These are phyloP conservation scores for Tolypocladium nubicola DNA, from an alignment of 2,329 filamentous ascomycete genomes.

Conservation along the genomic window DNA sequence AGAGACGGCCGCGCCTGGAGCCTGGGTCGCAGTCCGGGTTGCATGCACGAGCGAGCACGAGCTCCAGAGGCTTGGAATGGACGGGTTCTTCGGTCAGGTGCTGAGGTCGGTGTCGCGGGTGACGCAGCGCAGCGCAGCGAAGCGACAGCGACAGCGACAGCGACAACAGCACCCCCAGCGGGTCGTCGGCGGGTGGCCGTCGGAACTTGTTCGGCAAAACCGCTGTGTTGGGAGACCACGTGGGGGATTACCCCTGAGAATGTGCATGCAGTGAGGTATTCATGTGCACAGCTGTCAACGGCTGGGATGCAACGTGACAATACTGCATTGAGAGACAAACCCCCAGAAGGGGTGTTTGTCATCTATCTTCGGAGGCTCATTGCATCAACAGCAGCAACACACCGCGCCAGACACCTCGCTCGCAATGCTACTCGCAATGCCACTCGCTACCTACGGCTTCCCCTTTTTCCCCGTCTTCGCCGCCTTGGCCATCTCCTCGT, in stretches of 20 bases:
- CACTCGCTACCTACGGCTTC: not conserved
- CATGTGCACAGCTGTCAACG: no score
- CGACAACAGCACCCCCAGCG: not conserved
- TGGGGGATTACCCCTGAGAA: no score
- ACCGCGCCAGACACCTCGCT: no score
- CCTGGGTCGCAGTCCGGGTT: conserved; percentile 37
- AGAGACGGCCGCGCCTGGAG: conserved; percentile 43
- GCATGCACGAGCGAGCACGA: conserved; percentile 28
- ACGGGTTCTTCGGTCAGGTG: not conserved
- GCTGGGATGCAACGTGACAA: no score
- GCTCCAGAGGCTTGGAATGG: not conserved
- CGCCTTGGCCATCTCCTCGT: conserved; percentile 1
- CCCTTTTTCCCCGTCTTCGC: not conserved
- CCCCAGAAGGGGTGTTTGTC: no score
- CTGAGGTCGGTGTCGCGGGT: not conserved
- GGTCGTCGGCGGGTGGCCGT: not conserved
- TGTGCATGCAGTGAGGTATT: no score
- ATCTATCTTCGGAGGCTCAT: no score
- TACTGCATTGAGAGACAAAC: no score
- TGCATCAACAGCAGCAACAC: no score
- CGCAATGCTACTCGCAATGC: not conserved
- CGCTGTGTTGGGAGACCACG: no score
- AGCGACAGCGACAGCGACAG: not conserved
- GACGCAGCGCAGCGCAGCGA: not conserved
- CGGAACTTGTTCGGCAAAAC: not conserved